Evolutionary conservation across 1,284 basidiomycete genomes (phyloP).

Genomic region (Leccinum pallidistipes): DNA sequence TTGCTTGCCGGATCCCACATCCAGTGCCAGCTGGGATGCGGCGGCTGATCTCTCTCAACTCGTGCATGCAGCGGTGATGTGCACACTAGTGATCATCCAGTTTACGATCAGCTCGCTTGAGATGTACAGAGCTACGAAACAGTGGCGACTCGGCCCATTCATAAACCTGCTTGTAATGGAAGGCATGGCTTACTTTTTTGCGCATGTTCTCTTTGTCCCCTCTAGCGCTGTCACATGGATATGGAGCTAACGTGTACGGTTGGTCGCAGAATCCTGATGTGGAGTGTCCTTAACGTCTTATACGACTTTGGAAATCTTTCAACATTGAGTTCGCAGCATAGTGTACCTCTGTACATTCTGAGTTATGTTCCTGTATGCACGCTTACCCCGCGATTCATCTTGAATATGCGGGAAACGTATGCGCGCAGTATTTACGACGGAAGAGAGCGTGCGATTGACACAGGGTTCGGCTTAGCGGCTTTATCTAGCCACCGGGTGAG

Average conservation of each 20-base stretch:
- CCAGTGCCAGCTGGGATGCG: too few relatives aligned
- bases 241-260: neutral
- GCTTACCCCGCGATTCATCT: neutral
- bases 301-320: neutral
- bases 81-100: neutral
- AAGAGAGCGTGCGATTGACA: neutral
- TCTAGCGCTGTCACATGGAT: neutral
- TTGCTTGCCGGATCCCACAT: neutral
- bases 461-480: neutral
- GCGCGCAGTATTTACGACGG: neutral
- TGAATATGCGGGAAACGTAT: neutral
- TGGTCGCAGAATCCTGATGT: too few relatives aligned
- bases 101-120: neutral
- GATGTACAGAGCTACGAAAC: neutral
- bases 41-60: neutral
- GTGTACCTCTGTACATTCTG: neutral
- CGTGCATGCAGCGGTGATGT: neutral
- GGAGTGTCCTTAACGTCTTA: too few relatives aligned
- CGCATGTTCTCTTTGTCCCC: neutral
- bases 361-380: too few relatives aligned
- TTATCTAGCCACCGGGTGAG: neutral
- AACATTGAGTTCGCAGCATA: neutral
- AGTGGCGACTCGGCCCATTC: neutral
- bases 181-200: neutral
- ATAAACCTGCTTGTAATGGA: neutral